A percentile compares a stretch with the other conserved stretches of the same genome.
These are phyloP conservation scores for Globisporangium apiculatum DNA, from an alignment of 352 stramenopile species.

Conservation along the genomic window DNA sequence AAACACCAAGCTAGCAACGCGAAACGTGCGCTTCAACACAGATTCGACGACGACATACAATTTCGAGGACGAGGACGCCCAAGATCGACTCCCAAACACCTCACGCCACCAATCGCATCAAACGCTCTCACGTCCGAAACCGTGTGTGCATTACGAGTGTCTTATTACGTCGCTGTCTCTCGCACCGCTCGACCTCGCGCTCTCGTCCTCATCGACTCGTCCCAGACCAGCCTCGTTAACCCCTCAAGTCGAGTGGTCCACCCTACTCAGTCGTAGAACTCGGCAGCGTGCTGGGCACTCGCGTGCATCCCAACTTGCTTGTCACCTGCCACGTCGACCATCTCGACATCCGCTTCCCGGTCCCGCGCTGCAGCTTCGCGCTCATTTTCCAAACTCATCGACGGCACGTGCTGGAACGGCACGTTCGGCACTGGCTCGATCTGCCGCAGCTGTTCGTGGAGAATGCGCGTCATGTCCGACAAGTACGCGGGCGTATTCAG, in stretches of 20 bases:
- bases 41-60: too few relatives aligned
- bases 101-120: too few relatives aligned
- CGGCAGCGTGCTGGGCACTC: constrained; percentile 42
- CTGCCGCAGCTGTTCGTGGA: constrained; percentile 94
- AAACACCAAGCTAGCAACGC: too few relatives aligned
- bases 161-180: background rate
- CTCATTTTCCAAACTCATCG: constrained; percentile 32
- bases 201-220: too few relatives aligned
- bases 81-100: too few relatives aligned
- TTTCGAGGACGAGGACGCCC: too few relatives aligned
- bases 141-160: too few relatives aligned
- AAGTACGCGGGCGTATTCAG: constrained; percentile 94
- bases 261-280: constrained; percentile 72
- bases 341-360: constrained; percentile 51
- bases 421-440: constrained; percentile 96
- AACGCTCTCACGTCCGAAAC: too few relatives aligned
- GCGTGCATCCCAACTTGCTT: constrained; percentile 49
- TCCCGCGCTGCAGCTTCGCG: constrained; percentile 27
- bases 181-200: background rate
- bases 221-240: too few relatives aligned
- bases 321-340: constrained; percentile 64
- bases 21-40: too few relatives aligned
- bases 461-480: constrained; percentile 77
- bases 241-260: too few relatives aligned
- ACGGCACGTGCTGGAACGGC: constrained; percentile 90